A percentile compares a stretch with the other conserved stretches of the same genome.
Conservation (phyloP, 83 land plant genomes). For the Picea abies region DNA sequence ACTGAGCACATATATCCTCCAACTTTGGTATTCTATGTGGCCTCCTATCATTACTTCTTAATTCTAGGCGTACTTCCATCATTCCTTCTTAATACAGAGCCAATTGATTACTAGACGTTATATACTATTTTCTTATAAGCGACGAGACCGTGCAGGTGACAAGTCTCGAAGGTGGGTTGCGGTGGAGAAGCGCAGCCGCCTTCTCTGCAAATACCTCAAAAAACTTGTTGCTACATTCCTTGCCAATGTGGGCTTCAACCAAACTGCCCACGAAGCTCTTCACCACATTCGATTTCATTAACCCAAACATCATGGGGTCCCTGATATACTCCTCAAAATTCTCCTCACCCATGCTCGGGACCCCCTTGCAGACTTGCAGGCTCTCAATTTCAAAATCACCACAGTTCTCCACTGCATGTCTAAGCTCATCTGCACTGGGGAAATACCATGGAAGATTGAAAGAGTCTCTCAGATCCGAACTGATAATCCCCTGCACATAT, state of each 20-base stretch:
- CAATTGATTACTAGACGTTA: too few species aligned
- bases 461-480: too few species aligned
- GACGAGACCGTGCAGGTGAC: slow-evolving; percentile 12
- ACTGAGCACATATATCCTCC: too few species aligned
- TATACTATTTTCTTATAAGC: background rate
- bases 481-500: slow-evolving; percentile 7
- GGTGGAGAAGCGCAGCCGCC: background rate
- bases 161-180: background rate
- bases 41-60: too few species aligned
- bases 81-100: too few species aligned
- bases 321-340: background rate
- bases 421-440: background rate
- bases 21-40: too few species aligned
- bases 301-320: too few species aligned
- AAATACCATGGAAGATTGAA: slow-evolving; percentile 20
- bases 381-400: background rate
- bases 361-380: background rate
- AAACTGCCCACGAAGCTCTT: too few species aligned
- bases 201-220: background rate
- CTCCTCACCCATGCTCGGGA: background rate
- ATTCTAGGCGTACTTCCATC: too few species aligned
- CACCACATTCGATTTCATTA: too few species aligned
- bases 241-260: slow-evolving; percentile 15
- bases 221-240: background rate
- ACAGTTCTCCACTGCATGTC: background rate